Base-by-base conservation (phyloP, 2,329 filamentous ascomycete species). In the Fusarium oligoseptatum region DNA sequence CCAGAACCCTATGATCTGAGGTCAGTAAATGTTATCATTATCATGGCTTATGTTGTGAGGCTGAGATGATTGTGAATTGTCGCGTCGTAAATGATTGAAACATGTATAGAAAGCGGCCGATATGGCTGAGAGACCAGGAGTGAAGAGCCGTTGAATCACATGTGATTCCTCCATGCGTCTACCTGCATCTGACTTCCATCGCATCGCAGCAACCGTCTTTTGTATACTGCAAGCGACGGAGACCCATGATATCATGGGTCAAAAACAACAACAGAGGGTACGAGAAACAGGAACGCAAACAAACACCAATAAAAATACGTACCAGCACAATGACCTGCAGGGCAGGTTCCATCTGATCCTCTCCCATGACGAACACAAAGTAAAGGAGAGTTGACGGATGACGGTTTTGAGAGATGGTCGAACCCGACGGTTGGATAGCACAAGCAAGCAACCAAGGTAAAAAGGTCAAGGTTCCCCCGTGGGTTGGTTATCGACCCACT, bases 281-380 rank as follows among this genome's bases (percentile, higher is more conserved):
- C 6, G 58, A 22, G 36, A 8, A n/a, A 29, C n/a, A 32, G 14
- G 14, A 27, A 52, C 60, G n/a, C 36, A 32, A 63, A 60, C 60
- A 67, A 63, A 65, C 70, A 66, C 43, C 61, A 27, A 34, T 43
- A 66, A 65, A 65, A 72, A 43, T 63, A 88, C 92, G 86, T 85
- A 95, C 93, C 86, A 95, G 83, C 68, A 95, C 87, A 84, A 94
- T 94, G 56, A 95, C 91, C 83, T 95, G 92, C 83, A 95, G 84
- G 45, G 90, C 89, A 81, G 90, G 87, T 66, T 81, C 73, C 60
- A 74, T 67, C 55, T 77, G 67, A 52, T 78, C 74, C 56, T 75
- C 76, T 78, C 76, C 78, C 67, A 77, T 79, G 58, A 60, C 58
- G 12, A 67, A 36, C 32, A 60, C n/a, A 45, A 66, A 66, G 50